Evolutionary conservation across 169 alveolate species (phyloP), one percentile per base, ranked within the genome.

Genomic region (Neospora caninum): DNA sequence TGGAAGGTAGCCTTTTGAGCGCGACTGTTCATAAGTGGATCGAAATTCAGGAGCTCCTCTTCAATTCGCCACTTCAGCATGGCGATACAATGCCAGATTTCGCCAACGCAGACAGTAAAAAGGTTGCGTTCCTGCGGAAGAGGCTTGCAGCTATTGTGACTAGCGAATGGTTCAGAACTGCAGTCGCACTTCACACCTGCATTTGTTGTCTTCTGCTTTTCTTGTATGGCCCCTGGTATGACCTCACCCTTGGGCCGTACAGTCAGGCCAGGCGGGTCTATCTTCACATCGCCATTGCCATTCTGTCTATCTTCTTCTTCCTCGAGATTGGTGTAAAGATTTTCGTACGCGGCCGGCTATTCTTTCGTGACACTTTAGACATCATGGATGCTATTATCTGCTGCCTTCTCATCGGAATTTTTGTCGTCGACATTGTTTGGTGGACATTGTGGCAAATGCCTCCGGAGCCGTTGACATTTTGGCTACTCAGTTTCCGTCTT

Each of bases 11-110:
- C 36, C 73, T 93, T 58, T 45, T 91, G 31, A 93, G 95, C 78
- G 87, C 95, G n/a, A 88, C 95, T 25, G 93, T 93, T 34, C 95
- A 86, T 38, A 91, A 92, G 64, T 93, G 95, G 95, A 93, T 86
- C 43, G 95, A 93, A 88, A 64, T 93, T 86, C 95, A 93, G 89
- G 67, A 82, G 67, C 54, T 82, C 36, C 67, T 82, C 41, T 82
- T 82, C 67, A 42, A 82, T n/a, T 13, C 89, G 10, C 69, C 89
- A 34, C 67, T 82, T 25, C 89, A 82, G 89, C 89, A 82, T n/a
- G 89, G 89, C 16, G 89, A 82, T 49, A 82, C 89, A 22, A 31
- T 82, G 36, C 89, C 89, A 39, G 89, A 82, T 49, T 82, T 82
- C 36, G 27, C 38, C 67, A 20, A 22, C 6, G 89, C 67, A 42